phyloP scores from a whole-genome alignment of 768 basidiomycete genomes.

The Suillus paluster region DNA sequence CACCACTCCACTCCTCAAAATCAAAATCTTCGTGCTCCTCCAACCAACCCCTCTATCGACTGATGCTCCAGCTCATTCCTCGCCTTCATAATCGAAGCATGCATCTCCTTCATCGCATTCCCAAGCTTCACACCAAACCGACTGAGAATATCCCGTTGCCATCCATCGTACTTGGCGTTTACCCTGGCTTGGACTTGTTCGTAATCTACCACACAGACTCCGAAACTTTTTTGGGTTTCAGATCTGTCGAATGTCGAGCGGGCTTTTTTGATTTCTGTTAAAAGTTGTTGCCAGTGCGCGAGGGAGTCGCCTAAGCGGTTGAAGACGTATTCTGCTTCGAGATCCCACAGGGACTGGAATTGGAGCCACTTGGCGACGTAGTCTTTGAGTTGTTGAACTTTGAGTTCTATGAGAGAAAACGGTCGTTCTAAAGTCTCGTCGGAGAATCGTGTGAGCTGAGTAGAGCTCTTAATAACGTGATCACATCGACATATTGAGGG shows the following conservation, averaged over 20 bases:
- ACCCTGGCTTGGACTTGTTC: slow-evolving; percentile 98
- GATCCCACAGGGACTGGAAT: slow-evolving; percentile 98
- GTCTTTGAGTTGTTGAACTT: slow-evolving; percentile 83
- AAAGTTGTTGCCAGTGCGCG: slow-evolving; percentile 91
- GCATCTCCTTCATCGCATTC: slow-evolving; percentile 97
- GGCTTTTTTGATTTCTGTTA: slow-evolving; percentile 96
- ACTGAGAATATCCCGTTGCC: slow-evolving; percentile 94
- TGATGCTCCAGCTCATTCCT: slow-evolving; percentile 96
- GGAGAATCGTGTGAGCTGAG: slow-evolving; percentile 72
- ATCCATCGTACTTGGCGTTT: slow-evolving; percentile 97
- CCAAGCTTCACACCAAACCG: slow-evolving; percentile 94
- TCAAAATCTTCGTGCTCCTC: slow-evolving; percentile 35
- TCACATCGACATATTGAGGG: neutral
- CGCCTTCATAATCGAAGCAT: slow-evolving; percentile 89
- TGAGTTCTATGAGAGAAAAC: slow-evolving; percentile 84
- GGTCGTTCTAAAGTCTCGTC: slow-evolving; percentile 80
- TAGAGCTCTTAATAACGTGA: slow-evolving; percentile 13
- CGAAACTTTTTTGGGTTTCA: slow-evolving; percentile 90
- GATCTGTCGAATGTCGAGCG: slow-evolving; percentile 97
- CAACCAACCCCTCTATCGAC: slow-evolving; percentile 89
- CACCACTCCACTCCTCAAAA: too few relatives aligned
- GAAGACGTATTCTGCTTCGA: slow-evolving; percentile 97
- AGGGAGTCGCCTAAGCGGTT: slow-evolving; percentile 93
- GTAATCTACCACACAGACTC: slow-evolving; percentile 94
- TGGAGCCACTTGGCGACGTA: slow-evolving; percentile 99